A percentile compares a stretch with the other conserved stretches of the same genome.
These are phyloP conservation scores for Oryza rufipogon DNA, from an alignment of 176 grass and related monocot species.

Conservation along the genomic window DNA sequence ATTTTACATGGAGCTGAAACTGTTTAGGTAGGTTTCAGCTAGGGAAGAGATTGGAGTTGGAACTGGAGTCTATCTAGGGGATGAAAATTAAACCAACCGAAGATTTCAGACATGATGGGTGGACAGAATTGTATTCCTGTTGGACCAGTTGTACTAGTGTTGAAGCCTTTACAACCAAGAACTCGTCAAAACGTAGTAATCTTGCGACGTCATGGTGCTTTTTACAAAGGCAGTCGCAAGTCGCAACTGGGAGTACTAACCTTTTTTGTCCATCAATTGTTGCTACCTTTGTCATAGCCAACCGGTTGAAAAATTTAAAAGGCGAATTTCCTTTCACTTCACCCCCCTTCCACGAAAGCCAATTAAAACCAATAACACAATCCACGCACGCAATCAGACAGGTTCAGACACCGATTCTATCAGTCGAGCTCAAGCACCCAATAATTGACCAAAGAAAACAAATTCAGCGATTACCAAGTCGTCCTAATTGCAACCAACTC, in stretches of 20 bases:
- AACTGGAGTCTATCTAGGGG: neutral
- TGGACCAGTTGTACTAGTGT: neutral
- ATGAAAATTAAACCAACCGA: neutral
- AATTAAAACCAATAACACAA: neutral
- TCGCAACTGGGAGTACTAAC: neutral
- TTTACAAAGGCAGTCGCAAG: neutral
- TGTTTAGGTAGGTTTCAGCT: too few relatives aligned
- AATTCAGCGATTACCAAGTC: too few relatives aligned
- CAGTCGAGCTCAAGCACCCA: neutral
- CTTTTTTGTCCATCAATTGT: neutral
- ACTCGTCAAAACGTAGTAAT: neutral
- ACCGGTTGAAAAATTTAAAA: neutral
- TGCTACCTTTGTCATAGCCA: neutral
- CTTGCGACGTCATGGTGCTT: neutral
- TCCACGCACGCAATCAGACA: slow-evolving; percentile 38
- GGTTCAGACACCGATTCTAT: neutral
- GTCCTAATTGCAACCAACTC: neutral
- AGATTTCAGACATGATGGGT: neutral
- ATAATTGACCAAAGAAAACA: slow-evolving; percentile 18
- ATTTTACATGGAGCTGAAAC: too few relatives aligned
- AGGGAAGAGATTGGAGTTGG: too few relatives aligned
- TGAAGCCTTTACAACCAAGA: neutral
- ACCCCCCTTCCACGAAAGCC: slow-evolving; percentile 27
- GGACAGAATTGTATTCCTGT: neutral
- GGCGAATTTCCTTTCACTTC: neutral